Evolutionary conservation across 805 yeast genomes (phyloP).

Genomic region (Candida boleticola): DNA sequence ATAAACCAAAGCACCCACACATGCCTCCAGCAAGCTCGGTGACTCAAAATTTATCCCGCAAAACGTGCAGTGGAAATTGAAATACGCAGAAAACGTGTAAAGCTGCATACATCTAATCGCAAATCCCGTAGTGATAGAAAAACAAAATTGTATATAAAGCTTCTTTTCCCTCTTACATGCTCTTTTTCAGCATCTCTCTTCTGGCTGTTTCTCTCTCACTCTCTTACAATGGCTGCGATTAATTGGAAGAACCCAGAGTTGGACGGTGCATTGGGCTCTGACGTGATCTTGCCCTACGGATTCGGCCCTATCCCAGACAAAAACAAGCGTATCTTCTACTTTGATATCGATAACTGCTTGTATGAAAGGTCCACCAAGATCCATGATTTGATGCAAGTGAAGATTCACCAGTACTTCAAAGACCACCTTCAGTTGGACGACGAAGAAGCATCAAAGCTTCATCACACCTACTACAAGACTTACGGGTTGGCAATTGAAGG

Average conservation of each 20-base stretch:
- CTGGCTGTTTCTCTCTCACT: too few species aligned
- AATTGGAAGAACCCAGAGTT: conserved; percentile 7
- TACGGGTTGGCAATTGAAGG: conserved; percentile 96
- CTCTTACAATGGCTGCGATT: not conserved
- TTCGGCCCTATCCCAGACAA: conserved; percentile 32
- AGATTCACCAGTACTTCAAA: conserved; percentile 79
- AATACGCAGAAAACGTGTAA: too few species aligned
- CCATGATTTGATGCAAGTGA: conserved; percentile 84
- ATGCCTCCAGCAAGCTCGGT: too few species aligned
- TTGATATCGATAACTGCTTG: conserved; percentile 92
- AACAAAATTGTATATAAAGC: too few species aligned
- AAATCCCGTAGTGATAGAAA: too few species aligned
- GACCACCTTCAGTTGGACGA: conserved; percentile 57
- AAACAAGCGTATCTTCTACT: conserved; percentile 56
- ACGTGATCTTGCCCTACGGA: conserved; percentile 28
- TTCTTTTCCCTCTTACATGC: too few species aligned
- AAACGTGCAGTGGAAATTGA: too few species aligned
- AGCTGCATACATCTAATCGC: too few species aligned
- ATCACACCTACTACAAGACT: conserved; percentile 71
- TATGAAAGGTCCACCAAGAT: conserved; percentile 73
- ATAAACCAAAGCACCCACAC: too few species aligned
- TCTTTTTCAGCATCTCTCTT: too few species aligned
- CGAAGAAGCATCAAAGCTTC: conserved; percentile 72
- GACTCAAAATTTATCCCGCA: too few species aligned
- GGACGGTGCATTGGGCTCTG: conserved; percentile 9